Conservation (phyloP, 805 yeast genomes). For the Cyberlindnera mrakii region DNA sequence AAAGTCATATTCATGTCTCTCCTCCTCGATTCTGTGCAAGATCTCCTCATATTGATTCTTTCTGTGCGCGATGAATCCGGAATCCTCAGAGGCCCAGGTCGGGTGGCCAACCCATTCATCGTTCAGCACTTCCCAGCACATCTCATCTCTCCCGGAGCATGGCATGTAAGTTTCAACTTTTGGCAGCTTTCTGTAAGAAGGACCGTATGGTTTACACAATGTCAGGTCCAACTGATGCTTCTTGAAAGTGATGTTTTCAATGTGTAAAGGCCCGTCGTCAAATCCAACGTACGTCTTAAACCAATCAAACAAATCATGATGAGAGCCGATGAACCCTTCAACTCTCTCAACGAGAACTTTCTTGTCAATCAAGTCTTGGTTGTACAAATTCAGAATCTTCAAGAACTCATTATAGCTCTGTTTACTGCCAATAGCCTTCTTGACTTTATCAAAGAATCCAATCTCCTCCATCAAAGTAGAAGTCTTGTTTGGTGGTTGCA, state of each 20-base stretch:
- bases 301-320: constrained; percentile 80
- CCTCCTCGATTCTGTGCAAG: constrained; percentile 91
- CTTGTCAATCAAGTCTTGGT: constrained; percentile 87
- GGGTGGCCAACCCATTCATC: constrained; percentile 99
- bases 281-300: constrained; percentile 88
- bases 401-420: constrained; percentile 89
- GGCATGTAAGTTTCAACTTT: constrained; percentile 95
- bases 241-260: constrained; percentile 81
- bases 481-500: constrained; percentile 46
- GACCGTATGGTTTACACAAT: constrained; percentile 90
- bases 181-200: constrained; percentile 88
- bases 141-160: constrained; percentile 95
- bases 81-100: constrained; percentile 99
- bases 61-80: constrained; percentile 98
- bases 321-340: constrained; percentile 78
- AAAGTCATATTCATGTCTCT: constrained; percentile 94
- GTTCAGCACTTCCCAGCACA: constrained; percentile 98
- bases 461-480: constrained; percentile 78
- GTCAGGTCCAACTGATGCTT: constrained; percentile 89
- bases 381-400: constrained; percentile 78
- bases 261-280: constrained; percentile 76
- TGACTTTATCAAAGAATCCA: constrained; percentile 85
- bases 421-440: constrained; percentile 81
- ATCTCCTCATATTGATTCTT: constrained; percentile 98
- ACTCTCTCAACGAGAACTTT: constrained; percentile 76